Evolutionary conservation across 2,329 filamentous ascomycete genomes (phyloP).

Genomic region (Pseudopithomyces chartarum): DNA sequence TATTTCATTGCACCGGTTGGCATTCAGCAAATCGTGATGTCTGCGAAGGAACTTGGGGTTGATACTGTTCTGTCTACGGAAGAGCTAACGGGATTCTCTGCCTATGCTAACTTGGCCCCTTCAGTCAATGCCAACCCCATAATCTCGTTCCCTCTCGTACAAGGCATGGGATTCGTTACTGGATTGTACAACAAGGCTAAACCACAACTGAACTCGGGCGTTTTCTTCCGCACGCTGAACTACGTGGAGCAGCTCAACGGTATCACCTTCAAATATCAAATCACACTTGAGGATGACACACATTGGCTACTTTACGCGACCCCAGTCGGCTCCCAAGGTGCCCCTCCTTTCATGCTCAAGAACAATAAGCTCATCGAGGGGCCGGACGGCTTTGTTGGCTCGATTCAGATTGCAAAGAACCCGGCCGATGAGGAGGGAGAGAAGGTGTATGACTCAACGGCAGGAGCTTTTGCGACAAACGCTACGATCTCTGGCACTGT

Average conservation of each 20-base stretch:
- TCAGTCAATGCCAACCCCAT: conserved; percentile 58
- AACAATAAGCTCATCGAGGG: conserved; percentile 71
- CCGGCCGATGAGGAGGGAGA: conserved; percentile 59
- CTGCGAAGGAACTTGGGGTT: conserved; percentile 72
- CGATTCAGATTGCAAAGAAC: conserved; percentile 84
- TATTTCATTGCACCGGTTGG: conserved; percentile 86
- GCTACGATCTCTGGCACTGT: conserved; percentile 57
- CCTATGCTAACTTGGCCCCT: conserved; percentile 70
- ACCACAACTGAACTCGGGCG: conserved; percentile 74
- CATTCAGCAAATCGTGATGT: conserved; percentile 80
- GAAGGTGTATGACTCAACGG: conserved; percentile 73
- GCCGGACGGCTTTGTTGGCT: conserved; percentile 71
- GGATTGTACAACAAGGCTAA: conserved; percentile 72
- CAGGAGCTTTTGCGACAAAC: conserved; percentile 74
- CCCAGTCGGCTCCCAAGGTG: conserved; percentile 57
- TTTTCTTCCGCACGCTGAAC: conserved; percentile 74
- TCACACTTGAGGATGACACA: conserved; percentile 70
- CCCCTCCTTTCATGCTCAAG: conserved; percentile 71
- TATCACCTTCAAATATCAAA: conserved; percentile 75
- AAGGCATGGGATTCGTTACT: conserved; percentile 89
- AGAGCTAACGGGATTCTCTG: conserved; percentile 60
- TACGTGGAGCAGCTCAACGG: conserved; percentile 37
- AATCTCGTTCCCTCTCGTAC: conserved; percentile 80
- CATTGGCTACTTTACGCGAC: conserved; percentile 82
- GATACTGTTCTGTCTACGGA: conserved; percentile 63